Evolutionary conservation across 805 yeast species (phyloP), one percentile per base, ranked within the genome.

Genomic region (Wickerhamiella australiensis): DNA sequence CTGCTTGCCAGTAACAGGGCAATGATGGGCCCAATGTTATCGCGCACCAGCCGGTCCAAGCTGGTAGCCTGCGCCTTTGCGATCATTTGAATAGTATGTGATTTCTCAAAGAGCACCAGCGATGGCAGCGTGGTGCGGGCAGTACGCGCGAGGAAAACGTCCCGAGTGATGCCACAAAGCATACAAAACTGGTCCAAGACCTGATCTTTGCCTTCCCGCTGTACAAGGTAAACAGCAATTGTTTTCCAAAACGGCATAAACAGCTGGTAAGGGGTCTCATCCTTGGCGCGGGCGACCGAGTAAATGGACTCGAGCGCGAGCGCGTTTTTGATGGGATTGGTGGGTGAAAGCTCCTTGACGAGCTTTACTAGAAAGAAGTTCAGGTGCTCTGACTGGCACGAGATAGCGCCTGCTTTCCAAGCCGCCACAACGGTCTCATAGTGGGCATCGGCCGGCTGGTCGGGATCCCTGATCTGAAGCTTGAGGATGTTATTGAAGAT

Each of bases 181-280:
- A 77, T 78, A 5, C 87, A 76, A 15, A 90, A 69, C 22, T 69
- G 69, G 23, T 85, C 72, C 49, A 83, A 67, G 3, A 70, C 66
- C 0, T 79, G 77, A 49, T 75, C 75, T 2, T 70, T 64, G 41
- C 77, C 59, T 41, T 71, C 70, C 53, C 76, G 76, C 6, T 42
- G 42, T 3, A 85, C 79, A 15, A 85, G 71, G 21, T 74, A 73
- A 40, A 78, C 74, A 35, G 88, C 75, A 6, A 87, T 69, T 31
- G 80, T 74, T 2, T 90, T 87, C 57, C 92, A 72, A 53, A 77
- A 84, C 0, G 95, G 95, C 6, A 84, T 77, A 18, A 86, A 67
- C 12, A 90, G 65, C 60, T 82, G 85, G 76, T 90, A 87, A 0
- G 94, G 80, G 0, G 95, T 77, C 31, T 75, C 66, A 1, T 69